Percentiles rank a stretch among this genome's conserved stretches.
Conservation (phyloP, 2,329 filamentous ascomycete genomes). For the Ophiosphaerella narmari region DNA sequence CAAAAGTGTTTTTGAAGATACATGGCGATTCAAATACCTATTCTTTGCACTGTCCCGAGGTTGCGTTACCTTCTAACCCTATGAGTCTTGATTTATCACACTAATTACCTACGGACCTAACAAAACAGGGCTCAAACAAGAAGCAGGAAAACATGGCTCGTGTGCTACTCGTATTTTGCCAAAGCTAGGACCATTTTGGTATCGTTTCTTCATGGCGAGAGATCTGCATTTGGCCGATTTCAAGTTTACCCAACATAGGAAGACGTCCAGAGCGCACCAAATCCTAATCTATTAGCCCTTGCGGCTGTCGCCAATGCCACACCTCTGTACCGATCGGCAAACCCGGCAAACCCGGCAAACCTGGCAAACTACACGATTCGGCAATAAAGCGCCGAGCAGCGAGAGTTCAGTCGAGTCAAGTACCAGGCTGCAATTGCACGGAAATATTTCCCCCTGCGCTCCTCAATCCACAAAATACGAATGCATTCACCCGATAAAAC, state of each 20-base stretch:
- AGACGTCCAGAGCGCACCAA: not conserved
- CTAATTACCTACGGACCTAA: no score
- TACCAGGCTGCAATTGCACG: not conserved
- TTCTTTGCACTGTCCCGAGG: not conserved
- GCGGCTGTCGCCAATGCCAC: no score
- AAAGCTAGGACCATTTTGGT: no score
- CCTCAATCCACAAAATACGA: not conserved
- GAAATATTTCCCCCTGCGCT: not conserved
- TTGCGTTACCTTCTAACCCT: no score
- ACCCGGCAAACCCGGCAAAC: constrained; percentile 3
- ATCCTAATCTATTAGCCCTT: not conserved
- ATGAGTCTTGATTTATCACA: no score
- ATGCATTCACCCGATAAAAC: not conserved
- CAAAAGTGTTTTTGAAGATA: not conserved
- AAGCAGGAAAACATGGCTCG: no score
- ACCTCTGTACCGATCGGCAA: not conserved
- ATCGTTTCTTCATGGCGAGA: no score
- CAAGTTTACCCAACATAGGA: not conserved
- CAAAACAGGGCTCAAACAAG: no score
- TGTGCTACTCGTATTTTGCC: no score
- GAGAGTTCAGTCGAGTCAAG: not conserved
- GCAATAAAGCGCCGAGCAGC: not conserved
- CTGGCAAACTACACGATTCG: not conserved
- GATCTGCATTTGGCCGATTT: no score
- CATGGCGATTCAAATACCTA: not conserved